phyloP scores from a whole-genome alignment of 192 early-diverging fungal genomes.

The Martensiomyces pterosporus region DNA sequence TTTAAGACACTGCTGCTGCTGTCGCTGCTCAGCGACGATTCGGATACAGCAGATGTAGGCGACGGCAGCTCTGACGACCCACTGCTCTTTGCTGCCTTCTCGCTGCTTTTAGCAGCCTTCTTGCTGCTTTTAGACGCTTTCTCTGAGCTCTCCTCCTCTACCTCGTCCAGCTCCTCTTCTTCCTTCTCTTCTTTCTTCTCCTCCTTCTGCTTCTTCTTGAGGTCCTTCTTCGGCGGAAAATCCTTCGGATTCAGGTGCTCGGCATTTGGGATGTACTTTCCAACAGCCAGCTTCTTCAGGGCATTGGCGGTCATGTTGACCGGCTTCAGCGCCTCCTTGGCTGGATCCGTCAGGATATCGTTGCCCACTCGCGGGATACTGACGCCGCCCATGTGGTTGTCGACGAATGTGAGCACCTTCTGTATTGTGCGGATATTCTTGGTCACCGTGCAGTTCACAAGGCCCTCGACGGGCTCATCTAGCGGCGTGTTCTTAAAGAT shows the following conservation, averaged over 20 bases:
- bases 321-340: slow-evolving; percentile 10
- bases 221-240: slow-evolving; percentile 12
- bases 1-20: too few species aligned
- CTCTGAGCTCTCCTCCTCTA: slow-evolving; percentile 1
- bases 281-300: slow-evolving; percentile 27
- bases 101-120: too few species aligned
- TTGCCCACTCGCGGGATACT: slow-evolving; percentile 27
- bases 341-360: slow-evolving; percentile 18
- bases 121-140: too few species aligned
- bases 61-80: too few species aligned
- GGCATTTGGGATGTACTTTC: slow-evolving; percentile 32
- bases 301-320: slow-evolving; percentile 26
- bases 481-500: slow-evolving; percentile 39
- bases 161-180: neutral
- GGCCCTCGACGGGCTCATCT: slow-evolving; percentile 30
- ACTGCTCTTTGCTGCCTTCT: neutral
- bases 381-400: slow-evolving; percentile 28
- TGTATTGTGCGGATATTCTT: slow-evolving; percentile 36
- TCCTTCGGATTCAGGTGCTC: slow-evolving; percentile 17
- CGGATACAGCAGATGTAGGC: too few species aligned
- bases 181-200: neutral
- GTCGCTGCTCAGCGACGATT: too few species aligned
- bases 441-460: slow-evolving; percentile 50
- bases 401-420: slow-evolving; percentile 34
- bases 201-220: neutral